These are phyloP conservation scores for Carallia brachiata DNA, from an alignment of 345 rosid genomes.

Conservation along the genomic window DNA sequence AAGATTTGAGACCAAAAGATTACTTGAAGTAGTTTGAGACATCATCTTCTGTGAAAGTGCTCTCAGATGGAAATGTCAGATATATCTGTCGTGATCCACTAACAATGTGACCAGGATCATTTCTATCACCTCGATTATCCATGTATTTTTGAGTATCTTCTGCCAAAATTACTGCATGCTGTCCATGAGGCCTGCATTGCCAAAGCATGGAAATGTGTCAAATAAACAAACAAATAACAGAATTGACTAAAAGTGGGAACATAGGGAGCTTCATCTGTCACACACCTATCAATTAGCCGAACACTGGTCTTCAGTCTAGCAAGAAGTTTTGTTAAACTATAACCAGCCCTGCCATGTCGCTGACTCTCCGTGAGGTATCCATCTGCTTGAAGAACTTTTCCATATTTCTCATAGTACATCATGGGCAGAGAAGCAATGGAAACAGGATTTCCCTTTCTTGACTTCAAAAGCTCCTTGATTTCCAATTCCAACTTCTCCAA, in stretches of 20 bases:
- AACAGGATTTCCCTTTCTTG: slow-evolving; percentile 53
- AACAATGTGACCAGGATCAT: slow-evolving; percentile 42
- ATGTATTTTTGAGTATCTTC: slow-evolving; percentile 52
- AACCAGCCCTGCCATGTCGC: slow-evolving; percentile 69
- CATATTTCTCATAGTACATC: slow-evolving; percentile 59
- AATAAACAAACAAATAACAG: not conserved
- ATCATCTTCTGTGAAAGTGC: slow-evolving; percentile 64
- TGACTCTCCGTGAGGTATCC: slow-evolving; percentile 77
- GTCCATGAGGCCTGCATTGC: slow-evolving; percentile 71
- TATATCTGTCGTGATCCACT: slow-evolving; percentile 62
- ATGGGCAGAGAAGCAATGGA: slow-evolving; percentile 68
- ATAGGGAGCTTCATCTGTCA: not conserved
- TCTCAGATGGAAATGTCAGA: slow-evolving; percentile 64
- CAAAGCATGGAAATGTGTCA: slow-evolving; percentile 1
- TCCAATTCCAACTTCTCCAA: slow-evolving; percentile 54
- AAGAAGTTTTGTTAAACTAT: slow-evolving; percentile 64
- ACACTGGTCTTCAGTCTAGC: slow-evolving; percentile 46
- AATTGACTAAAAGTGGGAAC: not conserved
- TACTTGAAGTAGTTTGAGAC: slow-evolving; percentile 63
- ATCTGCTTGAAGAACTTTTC: slow-evolving; percentile 62
- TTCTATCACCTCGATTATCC: slow-evolving; percentile 42
- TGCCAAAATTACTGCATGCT: slow-evolving; percentile 57
- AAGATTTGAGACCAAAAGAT: not conserved
- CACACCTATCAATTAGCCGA: slow-evolving; percentile 55
- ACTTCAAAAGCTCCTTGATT: slow-evolving; percentile 51